These are phyloP conservation scores for Bisporella sp. DNA, from an alignment of 2,329 filamentous ascomycete genomes.

Conservation along the genomic window DNA sequence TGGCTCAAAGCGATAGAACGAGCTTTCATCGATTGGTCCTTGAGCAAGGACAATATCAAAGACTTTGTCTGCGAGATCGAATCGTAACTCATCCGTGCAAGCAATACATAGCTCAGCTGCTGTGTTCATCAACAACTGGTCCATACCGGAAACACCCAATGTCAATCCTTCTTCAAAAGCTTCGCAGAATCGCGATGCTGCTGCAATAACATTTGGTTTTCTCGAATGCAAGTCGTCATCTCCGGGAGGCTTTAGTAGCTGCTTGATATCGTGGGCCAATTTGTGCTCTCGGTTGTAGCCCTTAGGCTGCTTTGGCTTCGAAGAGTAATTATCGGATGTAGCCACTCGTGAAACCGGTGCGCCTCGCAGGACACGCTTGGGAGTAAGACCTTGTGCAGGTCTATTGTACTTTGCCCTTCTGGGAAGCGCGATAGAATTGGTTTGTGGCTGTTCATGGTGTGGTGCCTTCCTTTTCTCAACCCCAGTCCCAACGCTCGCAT, in stretches of 20 bases:
- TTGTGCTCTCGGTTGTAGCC: slow-evolving; percentile 10
- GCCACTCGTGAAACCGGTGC: no score
- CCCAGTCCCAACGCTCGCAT: no score
- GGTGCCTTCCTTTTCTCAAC: no score
- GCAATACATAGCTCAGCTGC: slow-evolving; percentile 12
- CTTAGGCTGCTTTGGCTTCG: not conserved
- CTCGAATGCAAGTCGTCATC: not conserved
- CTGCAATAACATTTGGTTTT: slow-evolving; percentile 11
- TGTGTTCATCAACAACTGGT: slow-evolving; percentile 10
- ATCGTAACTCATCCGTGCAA: slow-evolving; percentile 6
- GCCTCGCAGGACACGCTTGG: no score
- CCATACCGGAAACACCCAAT: slow-evolving; percentile 6
- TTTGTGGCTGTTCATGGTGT: no score
- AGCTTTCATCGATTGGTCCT: slow-evolving; percentile 12
- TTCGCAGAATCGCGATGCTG: slow-evolving; percentile 16
- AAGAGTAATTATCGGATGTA: no score
- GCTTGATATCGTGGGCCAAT: slow-evolving; percentile 16
- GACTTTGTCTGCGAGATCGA: slow-evolving; percentile 13
- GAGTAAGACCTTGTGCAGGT: no score
- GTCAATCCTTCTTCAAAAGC: slow-evolving; percentile 17
- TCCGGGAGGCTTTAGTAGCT: slow-evolving; percentile 9
- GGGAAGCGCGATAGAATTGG: no score
- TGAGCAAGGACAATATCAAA: slow-evolving; percentile 14
- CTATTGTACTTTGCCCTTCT: no score
- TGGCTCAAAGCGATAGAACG: slow-evolving; percentile 16